These are phyloP conservation scores for Suillus decipiens DNA, from an alignment of 768 basidiomycete genomes.

Conservation along the genomic window DNA sequence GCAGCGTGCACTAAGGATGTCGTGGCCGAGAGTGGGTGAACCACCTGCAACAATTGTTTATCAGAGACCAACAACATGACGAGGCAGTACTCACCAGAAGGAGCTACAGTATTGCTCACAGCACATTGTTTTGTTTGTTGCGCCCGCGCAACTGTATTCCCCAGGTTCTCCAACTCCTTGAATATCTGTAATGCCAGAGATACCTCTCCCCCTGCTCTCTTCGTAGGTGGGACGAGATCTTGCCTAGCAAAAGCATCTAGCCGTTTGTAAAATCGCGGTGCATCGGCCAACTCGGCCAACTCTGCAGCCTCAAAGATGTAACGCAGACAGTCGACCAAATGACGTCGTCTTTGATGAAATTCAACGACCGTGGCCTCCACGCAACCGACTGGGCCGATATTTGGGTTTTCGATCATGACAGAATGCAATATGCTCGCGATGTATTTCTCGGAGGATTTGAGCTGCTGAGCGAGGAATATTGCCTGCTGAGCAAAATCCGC, in stretches of 20 bases:
- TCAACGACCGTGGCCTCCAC: constrained; percentile 68
- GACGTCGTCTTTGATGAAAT: constrained; percentile 69
- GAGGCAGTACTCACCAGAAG: constrained; percentile 56
- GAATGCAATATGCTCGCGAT: constrained; percentile 68
- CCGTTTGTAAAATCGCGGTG: constrained; percentile 50
- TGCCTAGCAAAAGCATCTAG: constrained; percentile 55
- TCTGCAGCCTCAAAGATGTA: constrained; percentile 67
- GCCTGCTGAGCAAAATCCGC: constrained; percentile 77
- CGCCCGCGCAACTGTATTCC: constrained; percentile 51
- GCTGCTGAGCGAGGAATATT: constrained; percentile 77
- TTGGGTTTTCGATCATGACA: constrained; percentile 65
- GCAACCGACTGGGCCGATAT: constrained; percentile 54
- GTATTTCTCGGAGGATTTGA: constrained; percentile 82
- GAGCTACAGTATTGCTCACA: constrained; percentile 52
- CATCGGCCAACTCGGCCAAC: constrained; percentile 43
- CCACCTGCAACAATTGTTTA: constrained; percentile 32
- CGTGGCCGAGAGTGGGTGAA: constrained; percentile 56
- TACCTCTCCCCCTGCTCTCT: constrained; percentile 37
- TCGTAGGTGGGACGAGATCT: constrained; percentile 50
- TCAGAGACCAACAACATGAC: background rate
- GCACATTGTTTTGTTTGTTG: constrained; percentile 65
- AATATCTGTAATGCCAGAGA: constrained; percentile 59
- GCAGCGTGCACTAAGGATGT: constrained; percentile 66
- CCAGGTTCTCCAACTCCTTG: constrained; percentile 62
- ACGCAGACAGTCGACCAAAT: constrained; percentile 69